phyloP scores from a whole-genome alignment of 768 basidiomycete species.

The Cubamyces lactineus region DNA sequence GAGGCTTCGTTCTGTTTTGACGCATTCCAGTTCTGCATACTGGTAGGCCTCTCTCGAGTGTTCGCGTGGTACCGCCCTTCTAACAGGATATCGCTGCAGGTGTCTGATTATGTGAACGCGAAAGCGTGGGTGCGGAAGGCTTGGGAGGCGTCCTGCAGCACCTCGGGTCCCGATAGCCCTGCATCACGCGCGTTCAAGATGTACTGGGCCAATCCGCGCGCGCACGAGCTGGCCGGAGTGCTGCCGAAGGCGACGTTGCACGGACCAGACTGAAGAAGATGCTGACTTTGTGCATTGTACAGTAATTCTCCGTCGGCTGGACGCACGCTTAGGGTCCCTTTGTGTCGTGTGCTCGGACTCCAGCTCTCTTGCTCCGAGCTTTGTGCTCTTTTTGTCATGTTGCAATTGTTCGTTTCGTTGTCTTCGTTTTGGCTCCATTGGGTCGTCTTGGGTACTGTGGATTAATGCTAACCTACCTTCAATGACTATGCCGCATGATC shows the following conservation, averaged over 20 bases:
- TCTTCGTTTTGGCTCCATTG: no score
- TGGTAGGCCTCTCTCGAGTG: slow-evolving; percentile 17
- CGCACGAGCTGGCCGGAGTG: slow-evolving; percentile 29
- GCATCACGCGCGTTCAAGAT: slow-evolving; percentile 36
- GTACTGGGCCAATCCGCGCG: slow-evolving; percentile 36
- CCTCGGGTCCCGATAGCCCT: slow-evolving; percentile 24
- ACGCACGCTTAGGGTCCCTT: background rate
- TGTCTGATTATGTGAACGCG: slow-evolving; percentile 27
- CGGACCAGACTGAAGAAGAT: slow-evolving; percentile 25
- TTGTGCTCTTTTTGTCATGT: no score
- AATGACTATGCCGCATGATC: no score
- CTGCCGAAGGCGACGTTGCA: slow-evolving; percentile 30
- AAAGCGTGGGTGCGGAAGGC: slow-evolving; percentile 28
- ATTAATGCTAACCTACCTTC: no score
- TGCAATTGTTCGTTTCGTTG: no score
- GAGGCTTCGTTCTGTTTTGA: slow-evolving; percentile 36
- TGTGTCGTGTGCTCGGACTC: no score
- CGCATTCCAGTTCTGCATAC: slow-evolving; percentile 36
- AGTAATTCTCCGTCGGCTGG: no score
- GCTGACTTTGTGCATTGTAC: no score
- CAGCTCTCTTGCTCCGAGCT: no score
- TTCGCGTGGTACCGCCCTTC: no score
- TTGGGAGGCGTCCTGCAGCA: slow-evolving; percentile 27
- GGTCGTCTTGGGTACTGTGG: no score
- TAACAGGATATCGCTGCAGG: slow-evolving; percentile 11